Conservation (phyloP, 164 flowering plant species). For the Annona squamosa region DNA sequence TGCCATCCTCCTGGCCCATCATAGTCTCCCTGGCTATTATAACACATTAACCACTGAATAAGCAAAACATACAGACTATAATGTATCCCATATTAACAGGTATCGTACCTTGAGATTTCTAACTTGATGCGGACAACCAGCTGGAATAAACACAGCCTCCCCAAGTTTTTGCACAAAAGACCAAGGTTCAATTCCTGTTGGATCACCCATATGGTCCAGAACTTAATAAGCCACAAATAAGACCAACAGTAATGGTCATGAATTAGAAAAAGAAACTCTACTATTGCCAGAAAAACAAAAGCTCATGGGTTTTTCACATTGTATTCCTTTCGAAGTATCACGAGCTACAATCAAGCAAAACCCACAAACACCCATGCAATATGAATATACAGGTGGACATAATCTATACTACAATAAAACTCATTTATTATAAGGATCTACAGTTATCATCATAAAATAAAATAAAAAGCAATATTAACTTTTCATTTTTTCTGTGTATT, state of each 20-base stretch:
- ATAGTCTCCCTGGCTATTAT: neutral
- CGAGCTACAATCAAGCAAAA: too few species aligned
- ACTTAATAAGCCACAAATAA: neutral
- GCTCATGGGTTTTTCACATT: too few species aligned
- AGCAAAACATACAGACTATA: neutral
- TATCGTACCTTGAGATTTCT: slow-evolving; percentile 38
- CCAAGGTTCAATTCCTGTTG: slow-evolving; percentile 49
- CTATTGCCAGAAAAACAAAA: too few species aligned
- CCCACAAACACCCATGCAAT: too few species aligned
- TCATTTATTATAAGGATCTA: too few species aligned
- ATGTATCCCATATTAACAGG: neutral
- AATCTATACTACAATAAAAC: too few species aligned
- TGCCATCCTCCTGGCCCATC: neutral
- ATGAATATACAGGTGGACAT: too few species aligned
- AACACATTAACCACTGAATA: neutral
- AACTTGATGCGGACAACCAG: slow-evolving; percentile 65
- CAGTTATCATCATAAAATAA: too few species aligned
- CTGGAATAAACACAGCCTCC: slow-evolving; percentile 56
- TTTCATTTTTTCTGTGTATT: too few species aligned
- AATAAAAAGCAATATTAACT: too few species aligned
- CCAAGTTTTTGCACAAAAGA: slow-evolving; percentile 49
- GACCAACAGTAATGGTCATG: neutral
- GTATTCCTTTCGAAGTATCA: too few species aligned
- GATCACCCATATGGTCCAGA: neutral
- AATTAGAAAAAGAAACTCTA: too few species aligned